These are phyloP conservation scores for Annulohypoxylon moriforme DNA, from an alignment of 495 filamentous ascomycete genomes.

Conservation along the genomic window DNA sequence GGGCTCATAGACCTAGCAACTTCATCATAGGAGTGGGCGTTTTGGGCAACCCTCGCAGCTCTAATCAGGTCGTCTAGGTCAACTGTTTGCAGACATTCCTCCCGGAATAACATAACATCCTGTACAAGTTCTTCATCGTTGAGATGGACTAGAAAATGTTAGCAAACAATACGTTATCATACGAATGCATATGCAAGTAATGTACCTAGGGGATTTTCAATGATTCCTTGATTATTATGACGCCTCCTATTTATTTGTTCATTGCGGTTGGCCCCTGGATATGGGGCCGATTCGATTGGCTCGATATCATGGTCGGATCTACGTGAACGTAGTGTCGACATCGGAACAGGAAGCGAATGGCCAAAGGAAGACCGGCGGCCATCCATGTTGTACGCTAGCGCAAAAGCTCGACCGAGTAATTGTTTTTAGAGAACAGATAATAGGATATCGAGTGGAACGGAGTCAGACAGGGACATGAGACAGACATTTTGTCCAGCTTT, in stretches of 20 bases:
- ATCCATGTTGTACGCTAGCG: constrained; percentile 1
- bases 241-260: constrained; percentile 33
- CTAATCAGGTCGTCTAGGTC: constrained; percentile 29
- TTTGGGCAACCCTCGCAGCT: constrained; percentile 46
- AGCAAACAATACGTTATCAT: neutral
- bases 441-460: constrained; percentile 1
- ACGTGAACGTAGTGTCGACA: neutral
- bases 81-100: constrained; percentile 28
- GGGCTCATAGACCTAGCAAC: constrained; percentile 34
- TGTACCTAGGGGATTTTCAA: constrained; percentile 47
- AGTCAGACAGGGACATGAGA: constrained; percentile 6
- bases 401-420: neutral
- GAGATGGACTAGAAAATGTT: constrained; percentile 35
- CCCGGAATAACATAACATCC: constrained; percentile 40
- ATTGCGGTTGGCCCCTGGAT: constrained; percentile 6
- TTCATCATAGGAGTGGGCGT: constrained; percentile 42
- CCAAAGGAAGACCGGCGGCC: constrained; percentile 11
- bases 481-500: constrained; percentile 5
- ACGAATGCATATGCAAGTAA: neutral
- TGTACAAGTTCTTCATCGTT: constrained; percentile 43
- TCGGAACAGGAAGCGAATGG: constrained; percentile 1
- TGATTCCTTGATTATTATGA: constrained; percentile 36
- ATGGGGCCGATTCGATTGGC: neutral
- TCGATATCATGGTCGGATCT: constrained; percentile 16
- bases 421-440: neutral